Evolutionary conservation across 1,284 basidiomycete species (phyloP).

Genomic region (Sphaerobolus stellatus): DNA sequence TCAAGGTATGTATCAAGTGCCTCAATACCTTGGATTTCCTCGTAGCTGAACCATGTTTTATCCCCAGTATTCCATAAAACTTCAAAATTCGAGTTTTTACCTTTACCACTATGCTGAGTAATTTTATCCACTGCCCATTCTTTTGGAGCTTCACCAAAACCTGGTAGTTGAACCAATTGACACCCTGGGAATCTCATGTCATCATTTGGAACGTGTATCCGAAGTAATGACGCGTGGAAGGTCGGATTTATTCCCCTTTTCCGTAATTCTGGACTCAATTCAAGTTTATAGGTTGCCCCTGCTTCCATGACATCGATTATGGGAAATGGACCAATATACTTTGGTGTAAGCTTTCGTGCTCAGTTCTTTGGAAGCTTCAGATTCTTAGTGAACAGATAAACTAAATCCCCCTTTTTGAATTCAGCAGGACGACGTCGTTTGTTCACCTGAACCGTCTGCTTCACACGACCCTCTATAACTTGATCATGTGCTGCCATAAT

Average conservation of each 20-base stretch:
- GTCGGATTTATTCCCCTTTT: constrained; percentile 26
- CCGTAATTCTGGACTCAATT: constrained; percentile 26
- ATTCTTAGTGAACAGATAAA: constrained; percentile 39
- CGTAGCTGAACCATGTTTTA: constrained; percentile 30
- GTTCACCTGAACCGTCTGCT: constrained; percentile 31
- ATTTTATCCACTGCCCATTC: constrained; percentile 37
- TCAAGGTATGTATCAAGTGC: constrained; percentile 25
- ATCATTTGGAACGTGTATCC: constrained; percentile 23
- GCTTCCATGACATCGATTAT: constrained; percentile 27
- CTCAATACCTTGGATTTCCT: constrained; percentile 23
- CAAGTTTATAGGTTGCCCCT: constrained; percentile 26
- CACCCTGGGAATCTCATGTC: constrained; percentile 20
- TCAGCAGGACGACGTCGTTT: constrained; percentile 17
- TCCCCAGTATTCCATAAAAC: constrained; percentile 38
- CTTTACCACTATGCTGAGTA: constrained; percentile 28
- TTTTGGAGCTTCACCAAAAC: constrained; percentile 17
- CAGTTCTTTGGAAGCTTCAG: constrained; percentile 29
- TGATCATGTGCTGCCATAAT: constrained; percentile 29
- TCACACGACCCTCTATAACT: constrained; percentile 27
- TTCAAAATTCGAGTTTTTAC: constrained; percentile 25
- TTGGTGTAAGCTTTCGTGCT: constrained; percentile 33
- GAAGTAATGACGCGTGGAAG: constrained; percentile 32
- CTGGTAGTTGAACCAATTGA: constrained; percentile 16
- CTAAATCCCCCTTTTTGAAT: constrained; percentile 25
- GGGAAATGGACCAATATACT: constrained; percentile 34